Conservation (phyloP, 148 eudicot genomes). For the Fallopia convolvulus region DNA sequence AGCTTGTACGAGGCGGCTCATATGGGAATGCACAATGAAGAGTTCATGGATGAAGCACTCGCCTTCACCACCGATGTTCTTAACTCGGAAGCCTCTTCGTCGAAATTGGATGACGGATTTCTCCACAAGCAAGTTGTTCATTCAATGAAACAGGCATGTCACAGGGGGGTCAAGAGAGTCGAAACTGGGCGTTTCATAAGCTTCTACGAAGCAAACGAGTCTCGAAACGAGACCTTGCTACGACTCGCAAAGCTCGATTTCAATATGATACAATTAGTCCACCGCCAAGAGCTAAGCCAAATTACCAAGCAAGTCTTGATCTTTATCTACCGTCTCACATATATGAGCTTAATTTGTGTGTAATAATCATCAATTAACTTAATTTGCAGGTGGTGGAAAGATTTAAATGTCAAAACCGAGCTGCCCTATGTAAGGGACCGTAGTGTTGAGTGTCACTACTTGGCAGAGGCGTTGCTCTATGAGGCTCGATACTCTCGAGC, state of each 20-base stretch:
- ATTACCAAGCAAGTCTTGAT: slow-evolving; percentile 9
- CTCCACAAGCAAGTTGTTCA: too few relatives aligned
- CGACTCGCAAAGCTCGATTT: slow-evolving; percentile 29
- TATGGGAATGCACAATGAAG: slow-evolving; percentile 11
- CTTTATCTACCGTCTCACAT: too few relatives aligned
- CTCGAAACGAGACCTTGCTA: slow-evolving; percentile 17
- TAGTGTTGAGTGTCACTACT: slow-evolving; percentile 30
- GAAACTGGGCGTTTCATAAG: slow-evolving; percentile 21
- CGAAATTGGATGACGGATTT: too few relatives aligned
- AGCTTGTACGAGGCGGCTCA: background rate
- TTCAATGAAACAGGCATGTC: too few relatives aligned
- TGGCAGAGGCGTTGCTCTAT: slow-evolving; percentile 15
- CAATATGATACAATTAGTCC: slow-evolving; percentile 27
- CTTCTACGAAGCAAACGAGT: slow-evolving; percentile 19
- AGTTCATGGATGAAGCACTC: slow-evolving; percentile 5
- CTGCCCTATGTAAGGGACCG: slow-evolving; percentile 31
- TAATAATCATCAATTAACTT: too few relatives aligned
- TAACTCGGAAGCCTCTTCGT: too few relatives aligned
- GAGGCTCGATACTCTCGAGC: slow-evolving; percentile 28
- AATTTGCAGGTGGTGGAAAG: slow-evolving; percentile 32
- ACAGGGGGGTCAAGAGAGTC: slow-evolving; percentile 8
- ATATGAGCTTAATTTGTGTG: too few relatives aligned
- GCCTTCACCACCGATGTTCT: too few relatives aligned
- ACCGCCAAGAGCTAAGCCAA: slow-evolving; percentile 29
- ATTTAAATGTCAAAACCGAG: slow-evolving; percentile 17